These are phyloP conservation scores for Zygosaccharomyces pseudobailii DNA, from an alignment of 1,139 yeast genomes.

Conservation along the genomic window DNA sequence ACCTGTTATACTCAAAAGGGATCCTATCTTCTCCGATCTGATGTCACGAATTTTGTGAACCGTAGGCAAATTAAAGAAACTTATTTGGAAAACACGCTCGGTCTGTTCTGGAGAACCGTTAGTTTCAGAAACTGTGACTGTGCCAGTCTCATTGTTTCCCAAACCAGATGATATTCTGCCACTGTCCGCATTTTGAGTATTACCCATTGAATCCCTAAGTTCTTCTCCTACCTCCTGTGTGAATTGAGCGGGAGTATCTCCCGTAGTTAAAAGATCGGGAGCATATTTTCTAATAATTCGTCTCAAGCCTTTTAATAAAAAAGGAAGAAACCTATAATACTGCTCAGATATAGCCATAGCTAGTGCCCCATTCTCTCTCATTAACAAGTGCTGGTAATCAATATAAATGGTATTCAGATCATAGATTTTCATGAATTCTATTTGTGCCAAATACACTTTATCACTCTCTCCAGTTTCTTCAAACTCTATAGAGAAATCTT, in stretches of 20 bases:
- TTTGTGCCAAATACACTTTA: conserved; percentile 68
- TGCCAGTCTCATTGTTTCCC: conserved; percentile 22
- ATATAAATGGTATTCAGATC: conserved; percentile 78
- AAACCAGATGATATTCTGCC: conserved; percentile 16
- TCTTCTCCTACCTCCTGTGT: conserved; percentile 27
- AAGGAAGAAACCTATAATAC: conserved; percentile 88
- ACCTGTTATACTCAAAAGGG: conserved; percentile 81
- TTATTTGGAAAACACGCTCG: conserved; percentile 81
- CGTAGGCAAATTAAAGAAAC: conserved; percentile 82
- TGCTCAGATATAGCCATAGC: conserved; percentile 89
- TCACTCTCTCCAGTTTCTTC: conserved; percentile 39
- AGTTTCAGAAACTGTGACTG: conserved; percentile 26
- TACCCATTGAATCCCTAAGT: conserved; percentile 28
- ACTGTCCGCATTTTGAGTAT: conserved; percentile 17
- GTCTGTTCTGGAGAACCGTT: conserved; percentile 34
- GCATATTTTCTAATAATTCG: conserved; percentile 69
- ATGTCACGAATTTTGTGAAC: conserved; percentile 84
- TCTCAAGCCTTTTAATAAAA: conserved; percentile 68
- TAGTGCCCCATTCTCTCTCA: conserved; percentile 78
- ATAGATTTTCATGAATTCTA: conserved; percentile 72
- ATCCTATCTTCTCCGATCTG: conserved; percentile 84
- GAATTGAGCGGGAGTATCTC: conserved; percentile 30
- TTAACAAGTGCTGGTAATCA: conserved; percentile 74
- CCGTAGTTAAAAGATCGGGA: conserved; percentile 49
- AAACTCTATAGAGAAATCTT: conserved; percentile 43